Percentiles rank a stretch among this genome's conserved stretches.
Evolutionary conservation across 2,329 filamentous ascomycete genomes (phyloP).

Genomic region (Penicillium sp.): DNA sequence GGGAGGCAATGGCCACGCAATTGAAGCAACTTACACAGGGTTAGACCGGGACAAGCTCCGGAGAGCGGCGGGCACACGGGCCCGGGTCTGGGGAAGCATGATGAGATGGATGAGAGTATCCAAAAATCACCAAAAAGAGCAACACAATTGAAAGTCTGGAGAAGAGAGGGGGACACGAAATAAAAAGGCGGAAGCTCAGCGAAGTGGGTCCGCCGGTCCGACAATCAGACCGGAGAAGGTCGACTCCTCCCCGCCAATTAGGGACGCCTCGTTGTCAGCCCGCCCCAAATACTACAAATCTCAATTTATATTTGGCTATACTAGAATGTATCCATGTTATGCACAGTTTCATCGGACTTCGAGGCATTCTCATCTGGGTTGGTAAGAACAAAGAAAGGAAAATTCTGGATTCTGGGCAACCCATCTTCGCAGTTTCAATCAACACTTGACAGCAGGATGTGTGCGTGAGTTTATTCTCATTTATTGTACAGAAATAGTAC

Average conservation of each 20-base stretch:
- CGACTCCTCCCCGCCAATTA: slow-evolving; percentile 17
- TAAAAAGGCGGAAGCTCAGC: slow-evolving; percentile 16
- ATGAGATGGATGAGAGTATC: slow-evolving; percentile 7
- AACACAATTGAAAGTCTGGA: slow-evolving; percentile 12
- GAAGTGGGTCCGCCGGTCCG: background rate
- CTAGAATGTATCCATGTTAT: no score
- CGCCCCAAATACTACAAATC: background rate
- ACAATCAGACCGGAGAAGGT: background rate
- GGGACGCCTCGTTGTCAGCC: slow-evolving; percentile 1
- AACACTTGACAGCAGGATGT: background rate
- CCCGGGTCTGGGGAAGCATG: slow-evolving; percentile 26
- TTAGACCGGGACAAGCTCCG: slow-evolving; percentile 23
- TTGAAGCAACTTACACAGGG: slow-evolving; percentile 14
- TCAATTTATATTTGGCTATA: background rate
- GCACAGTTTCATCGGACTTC: no score
- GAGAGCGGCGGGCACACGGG: slow-evolving; percentile 27
- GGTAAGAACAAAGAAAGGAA: no score
- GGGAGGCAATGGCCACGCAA: background rate
- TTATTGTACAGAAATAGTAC: no score
- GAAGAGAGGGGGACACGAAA: slow-evolving; percentile 16
- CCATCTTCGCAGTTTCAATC: background rate
- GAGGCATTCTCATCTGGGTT: no score
- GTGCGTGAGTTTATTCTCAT: background rate
- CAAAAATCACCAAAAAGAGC: slow-evolving; percentile 11
- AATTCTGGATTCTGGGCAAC: no score